phyloP scores from a whole-genome alignment of 2,329 filamentous ascomycete genomes.

The Thielaviopsis populi region DNA sequence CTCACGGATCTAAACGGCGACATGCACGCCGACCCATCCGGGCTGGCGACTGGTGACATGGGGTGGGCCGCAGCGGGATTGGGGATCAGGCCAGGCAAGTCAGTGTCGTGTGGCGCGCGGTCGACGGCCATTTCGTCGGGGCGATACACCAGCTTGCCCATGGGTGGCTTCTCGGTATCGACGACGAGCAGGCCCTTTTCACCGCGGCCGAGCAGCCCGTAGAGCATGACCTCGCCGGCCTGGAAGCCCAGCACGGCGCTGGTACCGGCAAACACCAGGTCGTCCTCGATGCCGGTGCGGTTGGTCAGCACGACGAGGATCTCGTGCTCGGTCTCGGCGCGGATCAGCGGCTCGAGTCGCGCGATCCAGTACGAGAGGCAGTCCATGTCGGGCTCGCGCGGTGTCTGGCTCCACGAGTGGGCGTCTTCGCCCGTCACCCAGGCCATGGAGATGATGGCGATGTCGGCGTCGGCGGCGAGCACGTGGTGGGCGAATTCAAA shows the following conservation, averaged over 20 bases:
- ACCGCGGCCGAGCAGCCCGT: conserved; percentile 54
- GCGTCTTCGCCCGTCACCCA: conserved; percentile 51
- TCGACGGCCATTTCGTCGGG: conserved; percentile 5
- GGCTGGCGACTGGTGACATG: background rate
- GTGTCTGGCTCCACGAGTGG: conserved; percentile 31
- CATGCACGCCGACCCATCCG: background rate
- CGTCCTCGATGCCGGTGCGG: conserved; percentile 49
- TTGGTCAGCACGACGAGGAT: conserved; percentile 59
- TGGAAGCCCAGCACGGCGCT: conserved; percentile 55
- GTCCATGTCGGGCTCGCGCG: conserved; percentile 51
- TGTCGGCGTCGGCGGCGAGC: conserved; percentile 37
- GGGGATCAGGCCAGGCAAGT: conserved; percentile 13
- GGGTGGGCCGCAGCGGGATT: conserved; percentile 6
- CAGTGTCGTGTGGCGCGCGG: background rate
- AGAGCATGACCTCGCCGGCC: conserved; percentile 50
- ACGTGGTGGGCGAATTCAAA: conserved; percentile 40
- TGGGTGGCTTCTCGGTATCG: conserved; percentile 38
- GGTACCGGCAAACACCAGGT: conserved; percentile 57
- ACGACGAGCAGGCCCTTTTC: conserved; percentile 54
- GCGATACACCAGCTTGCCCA: conserved; percentile 30
- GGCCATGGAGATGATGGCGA: conserved; percentile 62
- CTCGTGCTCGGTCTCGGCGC: conserved; percentile 36
- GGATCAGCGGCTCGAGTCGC: conserved; percentile 51
- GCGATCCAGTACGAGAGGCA: conserved; percentile 63
- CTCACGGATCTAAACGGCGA: background rate